Evolutionary conservation across 1,139 yeast genomes (phyloP).

Genomic region (Pichia sp.): DNA sequence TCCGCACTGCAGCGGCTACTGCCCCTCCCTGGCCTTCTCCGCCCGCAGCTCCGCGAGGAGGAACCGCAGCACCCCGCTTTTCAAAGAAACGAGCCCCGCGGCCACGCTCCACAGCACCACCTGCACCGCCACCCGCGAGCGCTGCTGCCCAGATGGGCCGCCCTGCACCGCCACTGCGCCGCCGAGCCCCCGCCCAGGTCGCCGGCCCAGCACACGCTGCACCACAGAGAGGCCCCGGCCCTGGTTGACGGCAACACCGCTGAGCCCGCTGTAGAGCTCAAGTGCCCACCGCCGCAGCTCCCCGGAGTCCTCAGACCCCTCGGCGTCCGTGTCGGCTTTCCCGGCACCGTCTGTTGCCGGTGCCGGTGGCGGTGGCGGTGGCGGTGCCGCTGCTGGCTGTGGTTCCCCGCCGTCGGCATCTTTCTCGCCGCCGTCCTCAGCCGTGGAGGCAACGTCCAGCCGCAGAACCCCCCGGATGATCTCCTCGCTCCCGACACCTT

Average conservation of each 20-base stretch:
- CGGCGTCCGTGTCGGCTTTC: neutral
- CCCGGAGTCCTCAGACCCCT: neutral
- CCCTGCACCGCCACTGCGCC: neutral
- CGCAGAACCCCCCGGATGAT: neutral
- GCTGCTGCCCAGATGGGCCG: constrained; percentile 1
- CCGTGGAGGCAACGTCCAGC: neutral
- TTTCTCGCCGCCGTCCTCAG: neutral
- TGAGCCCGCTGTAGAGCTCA: constrained; percentile 2
- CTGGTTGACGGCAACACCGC: constrained; percentile 3
- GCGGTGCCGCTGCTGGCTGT: no score
- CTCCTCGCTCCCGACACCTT: neutral
- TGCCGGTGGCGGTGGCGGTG: no score
- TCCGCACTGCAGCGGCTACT: constrained; percentile 1
- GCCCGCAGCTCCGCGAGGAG: neutral
- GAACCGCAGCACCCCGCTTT: constrained; percentile 2
- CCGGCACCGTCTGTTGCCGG: neutral
- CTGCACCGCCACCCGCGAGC: constrained; percentile 12
- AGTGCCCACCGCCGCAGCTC: neutral
- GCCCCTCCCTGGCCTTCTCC: neutral
- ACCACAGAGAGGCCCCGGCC: constrained; percentile 1
- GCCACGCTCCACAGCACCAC: neutral
- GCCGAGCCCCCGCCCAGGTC: neutral
- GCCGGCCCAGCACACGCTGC: constrained; percentile 3
- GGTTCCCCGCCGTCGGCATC: no score
- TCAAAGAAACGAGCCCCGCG: constrained; percentile 1